phyloP scores from a whole-genome alignment of 495 filamentous ascomycete genomes.

The Penicillium arizonense region DNA sequence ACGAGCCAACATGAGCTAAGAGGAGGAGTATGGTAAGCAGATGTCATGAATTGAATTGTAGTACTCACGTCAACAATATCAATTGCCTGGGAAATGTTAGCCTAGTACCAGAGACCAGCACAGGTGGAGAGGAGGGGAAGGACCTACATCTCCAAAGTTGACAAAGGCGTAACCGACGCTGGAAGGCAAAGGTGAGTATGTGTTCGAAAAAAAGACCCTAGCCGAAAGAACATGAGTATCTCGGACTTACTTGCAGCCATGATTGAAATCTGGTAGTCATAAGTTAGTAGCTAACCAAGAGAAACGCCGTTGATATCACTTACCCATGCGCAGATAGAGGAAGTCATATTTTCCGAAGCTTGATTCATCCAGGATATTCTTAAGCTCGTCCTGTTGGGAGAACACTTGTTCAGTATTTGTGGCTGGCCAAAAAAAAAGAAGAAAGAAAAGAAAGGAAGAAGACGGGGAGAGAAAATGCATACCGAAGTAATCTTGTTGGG shows the following conservation, averaged over 20 bases:
- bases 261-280: conserved; percentile 63
- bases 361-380: conserved; percentile 73
- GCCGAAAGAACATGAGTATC: background rate
- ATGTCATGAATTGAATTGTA: background rate
- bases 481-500: conserved; percentile 86
- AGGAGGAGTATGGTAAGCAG: conserved; percentile 21
- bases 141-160: conserved; percentile 80
- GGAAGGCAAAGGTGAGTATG: conserved; percentile 13
- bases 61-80: conserved; percentile 69
- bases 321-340: conserved; percentile 87
- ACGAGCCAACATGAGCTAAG: conserved; percentile 70
- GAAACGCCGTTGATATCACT: conserved; percentile 7
- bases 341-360: conserved; percentile 87
- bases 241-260: conserved; percentile 75
- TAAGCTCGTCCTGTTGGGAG: conserved; percentile 56
- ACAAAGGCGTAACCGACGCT: conserved; percentile 99
- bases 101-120: background rate
- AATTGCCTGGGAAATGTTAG: conserved; percentile 51
- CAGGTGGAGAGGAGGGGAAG: background rate
- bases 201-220: too few relatives aligned
- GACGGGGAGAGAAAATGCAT: background rate
- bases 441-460: background rate
- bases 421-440: background rate
- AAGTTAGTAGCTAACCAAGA: conserved; percentile 1
- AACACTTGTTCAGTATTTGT: background rate